Conservation (phyloP, 75 land plant genomes). For the Larix kaempferi region DNA sequence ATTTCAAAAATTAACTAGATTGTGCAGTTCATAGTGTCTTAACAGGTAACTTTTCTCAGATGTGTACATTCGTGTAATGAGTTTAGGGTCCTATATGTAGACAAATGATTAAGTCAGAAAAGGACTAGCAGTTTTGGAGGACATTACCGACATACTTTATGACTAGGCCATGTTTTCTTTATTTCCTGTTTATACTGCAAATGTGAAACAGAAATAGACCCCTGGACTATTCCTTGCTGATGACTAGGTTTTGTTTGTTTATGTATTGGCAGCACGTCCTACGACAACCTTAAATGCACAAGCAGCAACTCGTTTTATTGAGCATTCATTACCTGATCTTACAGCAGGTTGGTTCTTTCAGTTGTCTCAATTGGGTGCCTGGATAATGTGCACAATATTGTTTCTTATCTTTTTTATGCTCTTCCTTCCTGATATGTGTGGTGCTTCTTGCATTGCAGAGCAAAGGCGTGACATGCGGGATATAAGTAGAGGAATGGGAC, state of each 20-base stretch:
- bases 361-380: background rate
- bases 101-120: background rate
- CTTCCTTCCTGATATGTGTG: too few species aligned
- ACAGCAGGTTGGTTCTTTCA: conserved; percentile 45
- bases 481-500: conserved; percentile 34
- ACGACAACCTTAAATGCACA: conserved; percentile 54
- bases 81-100: background rate
- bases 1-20: too few species aligned
- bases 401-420: too few species aligned
- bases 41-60: background rate
- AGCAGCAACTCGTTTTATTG: conserved; percentile 88
- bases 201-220: background rate
- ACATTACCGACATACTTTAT: background rate
- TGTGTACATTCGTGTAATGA: background rate
- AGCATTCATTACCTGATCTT: conserved; percentile 81
- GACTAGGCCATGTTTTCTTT: background rate
- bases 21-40: too few species aligned
- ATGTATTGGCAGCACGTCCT: conserved; percentile 62
- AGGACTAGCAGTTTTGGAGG: too few species aligned
- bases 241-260: conserved; percentile 10
- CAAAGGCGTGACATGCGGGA: conserved; percentile 63
- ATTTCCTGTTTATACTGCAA: background rate
- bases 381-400: too few species aligned
- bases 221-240: background rate
- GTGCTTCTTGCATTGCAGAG: conserved; percentile 25